Base-by-base conservation (phyloP, 2,329 filamentous ascomycete genomes). In the Plenodomus lindquistii region DNA sequence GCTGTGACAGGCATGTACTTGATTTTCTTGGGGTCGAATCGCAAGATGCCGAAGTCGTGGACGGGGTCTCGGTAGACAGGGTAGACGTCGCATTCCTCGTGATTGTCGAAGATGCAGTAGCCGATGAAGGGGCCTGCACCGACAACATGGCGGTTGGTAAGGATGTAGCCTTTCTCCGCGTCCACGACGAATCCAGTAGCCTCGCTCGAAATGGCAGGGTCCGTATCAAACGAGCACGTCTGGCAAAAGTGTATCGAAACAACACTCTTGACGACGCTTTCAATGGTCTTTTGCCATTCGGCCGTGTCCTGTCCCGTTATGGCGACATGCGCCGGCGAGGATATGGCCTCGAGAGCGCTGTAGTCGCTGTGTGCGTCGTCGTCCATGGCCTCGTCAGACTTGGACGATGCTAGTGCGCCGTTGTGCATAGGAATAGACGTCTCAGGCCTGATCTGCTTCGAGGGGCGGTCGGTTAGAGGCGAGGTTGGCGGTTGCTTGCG, bases 231-330 rank as follows among this genome's bases (percentile, higher is more conserved):
- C 19, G 93, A 92, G 72, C 90, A 96, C 0, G 94, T 97, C 79
- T 97, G 91, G 72, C 93, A 97, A 77, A 99, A 99, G 60, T 96
- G 89, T 65, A 99, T 97, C n/a, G 93, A 96, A 41, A 99, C 94
- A 16, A 97, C 94, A 62, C 92, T 96, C 70, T 88, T 86, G 44
- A 99, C 92, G 2, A 99, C 94, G 53, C 85, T 87, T 73, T 97
- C 92, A 52, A 97, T 96, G 0, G 92, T 97, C 42, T 86, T 88
- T 74, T 97, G 93, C 94, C 94, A 99, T 76, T 96, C 92, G 19
- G 85, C 85, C 2, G 87, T 89, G 62, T 91, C 87, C 40, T 76
- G 55, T 77, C 77, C 44, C 67, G 77, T 59, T 80, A 66, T 49
- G 73, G 71, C 52, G 75, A 70, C 46, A 76, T 59, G 44, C 63